Percentiles rank a stretch among this genome's conserved stretches.
phyloP scores from a whole-genome alignment of 768 basidiomycete genomes.

The Tylopilus rubrobrunneus region DNA sequence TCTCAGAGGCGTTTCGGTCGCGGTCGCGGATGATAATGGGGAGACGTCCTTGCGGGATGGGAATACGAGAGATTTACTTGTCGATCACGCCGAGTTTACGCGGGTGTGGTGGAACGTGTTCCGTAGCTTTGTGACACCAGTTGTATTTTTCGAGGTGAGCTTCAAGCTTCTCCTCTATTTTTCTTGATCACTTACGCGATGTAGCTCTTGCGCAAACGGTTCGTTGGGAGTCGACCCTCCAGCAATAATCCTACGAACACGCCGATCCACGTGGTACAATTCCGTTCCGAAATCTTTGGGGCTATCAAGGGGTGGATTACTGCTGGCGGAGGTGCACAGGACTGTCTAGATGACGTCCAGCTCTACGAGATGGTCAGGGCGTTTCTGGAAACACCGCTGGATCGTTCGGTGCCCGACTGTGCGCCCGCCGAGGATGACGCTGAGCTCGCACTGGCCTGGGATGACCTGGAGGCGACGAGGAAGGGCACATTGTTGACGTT shows the following conservation, averaged over 20 bases:
- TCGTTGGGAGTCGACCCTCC: slow-evolving; percentile 47
- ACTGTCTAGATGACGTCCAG: slow-evolving; percentile 67
- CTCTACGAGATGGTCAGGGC: slow-evolving; percentile 53
- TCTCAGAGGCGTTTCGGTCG: slow-evolving; percentile 70
- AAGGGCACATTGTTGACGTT: slow-evolving; percentile 44
- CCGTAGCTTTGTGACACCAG: slow-evolving; percentile 75
- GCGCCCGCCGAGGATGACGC: slow-evolving; percentile 34
- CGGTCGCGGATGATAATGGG: slow-evolving; percentile 83
- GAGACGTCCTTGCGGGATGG: slow-evolving; percentile 76
- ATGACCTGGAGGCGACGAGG: slow-evolving; percentile 41
- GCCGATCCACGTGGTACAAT: slow-evolving; percentile 45
- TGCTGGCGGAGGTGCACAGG: slow-evolving; percentile 72
- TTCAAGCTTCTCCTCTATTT: background rate
- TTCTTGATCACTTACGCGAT: background rate
- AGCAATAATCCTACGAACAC: slow-evolving; percentile 38
- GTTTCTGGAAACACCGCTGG: slow-evolving; percentile 56
- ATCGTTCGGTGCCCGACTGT: slow-evolving; percentile 46
- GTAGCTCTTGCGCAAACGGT: slow-evolving; percentile 75
- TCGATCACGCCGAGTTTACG: slow-evolving; percentile 72
- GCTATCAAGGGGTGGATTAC: slow-evolving; percentile 70
- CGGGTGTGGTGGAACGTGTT: slow-evolving; percentile 82
- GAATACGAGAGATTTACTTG: slow-evolving; percentile 65
- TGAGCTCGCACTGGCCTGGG: slow-evolving; percentile 46
- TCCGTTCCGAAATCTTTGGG: slow-evolving; percentile 60
- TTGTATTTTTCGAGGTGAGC: slow-evolving; percentile 81